A percentile compares a stretch with the other conserved stretches of the same genome.
phyloP scores from a whole-genome alignment of 345 rosid genomes.

The Anacardium occidentale region DNA sequence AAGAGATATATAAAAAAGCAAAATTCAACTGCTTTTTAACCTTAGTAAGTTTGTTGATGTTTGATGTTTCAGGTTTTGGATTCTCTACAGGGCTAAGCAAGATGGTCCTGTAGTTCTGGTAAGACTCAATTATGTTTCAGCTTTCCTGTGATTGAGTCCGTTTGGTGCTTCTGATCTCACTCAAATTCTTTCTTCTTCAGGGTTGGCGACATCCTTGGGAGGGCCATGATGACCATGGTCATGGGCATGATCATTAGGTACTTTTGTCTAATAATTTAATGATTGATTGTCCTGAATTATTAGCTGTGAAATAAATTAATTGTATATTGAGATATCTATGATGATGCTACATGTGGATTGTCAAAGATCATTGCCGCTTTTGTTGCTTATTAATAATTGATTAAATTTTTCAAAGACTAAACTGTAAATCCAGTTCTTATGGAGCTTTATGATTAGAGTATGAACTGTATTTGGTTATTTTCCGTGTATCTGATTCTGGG shows the following conservation, averaged over 20 bases:
- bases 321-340: background rate
- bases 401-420: too few species aligned
- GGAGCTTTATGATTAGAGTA: background rate
- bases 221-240: constrained; percentile 87
- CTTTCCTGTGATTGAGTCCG: background rate
- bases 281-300: background rate
- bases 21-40: background rate
- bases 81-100: constrained; percentile 89
- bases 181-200: constrained; percentile 31
- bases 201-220: constrained; percentile 99
- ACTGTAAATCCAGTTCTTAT: background rate
- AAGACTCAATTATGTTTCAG: constrained; percentile 18
- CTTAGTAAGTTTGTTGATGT: background rate
- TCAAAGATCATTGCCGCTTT: background rate
- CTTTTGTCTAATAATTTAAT: background rate
- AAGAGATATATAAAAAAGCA: background rate
- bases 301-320: background rate
- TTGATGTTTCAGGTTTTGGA: constrained; percentile 78
- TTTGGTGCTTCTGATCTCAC: background rate
- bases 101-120: constrained; percentile 97
- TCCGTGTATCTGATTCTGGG: background rate
- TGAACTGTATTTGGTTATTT: background rate
- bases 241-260: constrained; percentile 69
- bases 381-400: background rate
- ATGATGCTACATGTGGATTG: background rate